phyloP scores from a whole-genome alignment of 345 rosid genomes.

The Salix koriyanagi region DNA sequence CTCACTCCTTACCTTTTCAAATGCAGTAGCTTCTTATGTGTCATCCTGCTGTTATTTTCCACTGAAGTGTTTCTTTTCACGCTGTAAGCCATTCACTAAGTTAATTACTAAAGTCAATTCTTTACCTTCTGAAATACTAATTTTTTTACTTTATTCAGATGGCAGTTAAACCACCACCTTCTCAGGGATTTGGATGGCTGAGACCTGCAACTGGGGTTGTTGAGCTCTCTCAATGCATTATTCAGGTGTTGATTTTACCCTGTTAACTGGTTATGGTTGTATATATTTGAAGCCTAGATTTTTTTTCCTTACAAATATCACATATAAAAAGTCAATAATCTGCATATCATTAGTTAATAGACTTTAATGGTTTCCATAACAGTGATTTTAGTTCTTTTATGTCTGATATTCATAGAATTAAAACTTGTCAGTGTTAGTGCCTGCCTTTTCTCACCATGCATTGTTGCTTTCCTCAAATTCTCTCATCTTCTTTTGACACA shows the following conservation, averaged over 20 bases:
- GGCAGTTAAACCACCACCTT: conserved; percentile 85
- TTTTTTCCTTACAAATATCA: background rate
- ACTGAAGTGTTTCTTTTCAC: background rate
- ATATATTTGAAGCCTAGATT: background rate
- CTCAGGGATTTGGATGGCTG: conserved; percentile 97
- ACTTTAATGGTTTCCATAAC: background rate
- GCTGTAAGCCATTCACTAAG: background rate
- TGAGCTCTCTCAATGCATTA: conserved; percentile 93
- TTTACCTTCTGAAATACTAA: background rate
- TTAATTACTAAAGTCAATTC: background rate
- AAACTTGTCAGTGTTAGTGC: background rate
- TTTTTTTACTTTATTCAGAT: conserved; percentile 47
- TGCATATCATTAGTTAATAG: background rate
- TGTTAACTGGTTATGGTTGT: background rate
- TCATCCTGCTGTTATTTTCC: background rate
- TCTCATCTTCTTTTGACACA: background rate
- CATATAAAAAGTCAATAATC: background rate
- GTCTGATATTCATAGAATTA: background rate
- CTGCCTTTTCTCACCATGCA: background rate
- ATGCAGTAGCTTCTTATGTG: background rate
- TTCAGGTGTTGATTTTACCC: conserved; percentile 56
- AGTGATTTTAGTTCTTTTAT: background rate
- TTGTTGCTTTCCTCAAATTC: background rate
- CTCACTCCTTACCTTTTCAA: background rate
- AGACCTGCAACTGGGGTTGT: conserved; percentile 93